A percentile compares a stretch with the other conserved stretches of the same genome.
Evolutionary conservation across 1,284 basidiomycete genomes (phyloP).

Genomic region (Sparassis latifolia): DNA sequence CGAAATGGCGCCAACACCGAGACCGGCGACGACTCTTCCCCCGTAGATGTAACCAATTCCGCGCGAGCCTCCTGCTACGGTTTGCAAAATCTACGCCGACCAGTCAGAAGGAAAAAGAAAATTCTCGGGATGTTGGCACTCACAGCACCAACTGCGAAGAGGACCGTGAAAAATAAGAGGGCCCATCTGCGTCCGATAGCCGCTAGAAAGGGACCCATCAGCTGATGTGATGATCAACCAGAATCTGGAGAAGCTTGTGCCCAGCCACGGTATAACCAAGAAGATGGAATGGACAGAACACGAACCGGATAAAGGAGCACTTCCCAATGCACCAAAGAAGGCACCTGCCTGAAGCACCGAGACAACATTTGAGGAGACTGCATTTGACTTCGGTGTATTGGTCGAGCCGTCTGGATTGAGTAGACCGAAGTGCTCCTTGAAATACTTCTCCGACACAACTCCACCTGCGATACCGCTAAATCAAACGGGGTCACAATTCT

Average conservation of each 20-base stretch:
- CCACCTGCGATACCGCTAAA: constrained; percentile 53
- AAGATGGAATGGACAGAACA: not conserved
- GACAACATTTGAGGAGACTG: constrained; percentile 60
- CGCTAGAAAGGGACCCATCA: constrained; percentile 26
- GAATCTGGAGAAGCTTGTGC: not conserved
- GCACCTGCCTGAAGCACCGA: constrained; percentile 76
- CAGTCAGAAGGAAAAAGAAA: constrained; percentile 1
- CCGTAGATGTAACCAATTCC: constrained; percentile 64
- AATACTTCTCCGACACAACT: constrained; percentile 56
- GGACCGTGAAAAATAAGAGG: constrained; percentile 48
- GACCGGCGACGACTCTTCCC: constrained; percentile 66
- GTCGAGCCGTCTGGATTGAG: constrained; percentile 31
- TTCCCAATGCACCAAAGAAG: constrained; percentile 72
- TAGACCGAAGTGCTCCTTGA: constrained; percentile 58
- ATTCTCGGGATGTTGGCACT: constrained; percentile 17
- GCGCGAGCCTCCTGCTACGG: constrained; percentile 47
- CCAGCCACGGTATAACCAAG: not conserved
- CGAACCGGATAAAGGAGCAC: constrained; percentile 57
- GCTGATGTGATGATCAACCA: not conserved
- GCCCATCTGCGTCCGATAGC: constrained; percentile 50
- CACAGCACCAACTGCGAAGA: constrained; percentile 67
- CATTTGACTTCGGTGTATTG: constrained; percentile 31
- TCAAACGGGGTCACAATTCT: not conserved
- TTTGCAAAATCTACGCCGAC: constrained; percentile 42
- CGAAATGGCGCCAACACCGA: constrained; percentile 66